Conservation (phyloP, 169 alveolate genomes). For the Cryptosporidium muris region DNA sequence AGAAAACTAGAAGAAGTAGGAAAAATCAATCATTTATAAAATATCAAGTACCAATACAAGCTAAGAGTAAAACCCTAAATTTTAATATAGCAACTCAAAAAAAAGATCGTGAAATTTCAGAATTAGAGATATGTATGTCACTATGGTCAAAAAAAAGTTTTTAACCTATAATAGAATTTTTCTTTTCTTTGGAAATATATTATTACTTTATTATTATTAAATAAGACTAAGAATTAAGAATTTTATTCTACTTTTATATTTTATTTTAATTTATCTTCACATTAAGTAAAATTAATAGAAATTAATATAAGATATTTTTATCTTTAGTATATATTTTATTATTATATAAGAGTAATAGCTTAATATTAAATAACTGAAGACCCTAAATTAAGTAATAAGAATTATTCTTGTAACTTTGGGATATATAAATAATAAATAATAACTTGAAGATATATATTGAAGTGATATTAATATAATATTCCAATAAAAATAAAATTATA, state of each 20-base stretch:
- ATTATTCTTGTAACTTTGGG: too few relatives aligned
- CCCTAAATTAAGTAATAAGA: too few relatives aligned
- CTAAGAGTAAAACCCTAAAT: background rate
- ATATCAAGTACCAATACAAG: background rate
- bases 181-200: conserved; percentile 2
- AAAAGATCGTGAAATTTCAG: conserved; percentile 28
- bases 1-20: conserved; percentile 9
- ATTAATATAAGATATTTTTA: too few relatives aligned
- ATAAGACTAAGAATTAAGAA: background rate
- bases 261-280: background rate
- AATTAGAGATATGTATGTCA: conserved; percentile 63
- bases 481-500: too few relatives aligned
- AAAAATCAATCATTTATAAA: conserved; percentile 20
- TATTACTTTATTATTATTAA: background rate
- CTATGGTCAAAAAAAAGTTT: conserved; percentile 43
- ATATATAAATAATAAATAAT: too few relatives aligned
- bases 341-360: too few relatives aligned
- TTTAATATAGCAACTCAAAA: background rate
- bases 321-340: too few relatives aligned
- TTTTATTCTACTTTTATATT: background rate
- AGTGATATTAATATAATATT: too few relatives aligned
- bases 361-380: too few relatives aligned
- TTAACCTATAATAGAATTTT: too few relatives aligned
- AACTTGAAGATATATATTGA: too few relatives aligned
- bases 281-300: background rate